These are phyloP conservation scores for Bonnemaisonia californica DNA, from an alignment of 31 red algal species.

Conservation along the genomic window DNA sequence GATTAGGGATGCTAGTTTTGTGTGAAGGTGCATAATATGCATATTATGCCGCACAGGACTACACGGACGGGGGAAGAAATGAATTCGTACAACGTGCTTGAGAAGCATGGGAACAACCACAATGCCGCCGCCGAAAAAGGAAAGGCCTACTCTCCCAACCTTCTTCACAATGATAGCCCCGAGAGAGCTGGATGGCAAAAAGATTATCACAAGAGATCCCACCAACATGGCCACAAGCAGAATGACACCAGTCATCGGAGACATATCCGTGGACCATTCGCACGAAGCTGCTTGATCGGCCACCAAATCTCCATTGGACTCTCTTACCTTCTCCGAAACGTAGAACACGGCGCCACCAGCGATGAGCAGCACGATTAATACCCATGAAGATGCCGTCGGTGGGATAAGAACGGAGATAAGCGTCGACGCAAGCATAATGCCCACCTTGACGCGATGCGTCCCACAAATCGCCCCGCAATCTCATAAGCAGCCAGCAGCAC, in stretches of 20 bases:
- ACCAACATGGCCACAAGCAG: conserved; percentile 25
- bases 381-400: conserved; percentile 35
- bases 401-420: conserved; percentile 55
- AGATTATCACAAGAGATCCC: conserved; percentile 23
- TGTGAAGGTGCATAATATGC: no score
- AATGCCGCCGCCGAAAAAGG: conserved; percentile 75
- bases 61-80: no score
- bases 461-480: conserved; percentile 36
- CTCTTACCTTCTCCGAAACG: background rate
- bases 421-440: conserved; percentile 37
- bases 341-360: conserved; percentile 45
- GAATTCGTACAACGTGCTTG: conserved; percentile 31
- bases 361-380: conserved; percentile 55
- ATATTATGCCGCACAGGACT: no score
- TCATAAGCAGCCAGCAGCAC: conserved; percentile 62
- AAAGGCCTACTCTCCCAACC: conserved; percentile 74
- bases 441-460: conserved; percentile 30
- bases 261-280: conserved; percentile 39
- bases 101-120: conserved; percentile 78
- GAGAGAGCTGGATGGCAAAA: conserved; percentile 15
- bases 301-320: background rate
- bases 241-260: conserved; percentile 30
- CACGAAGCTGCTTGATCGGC: background rate
- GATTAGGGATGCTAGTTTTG: background rate
- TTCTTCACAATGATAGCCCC: conserved; percentile 40